Conservation (phyloP, 2,329 filamentous ascomycete genomes). For the Dryadomyces quercivorus region DNA sequence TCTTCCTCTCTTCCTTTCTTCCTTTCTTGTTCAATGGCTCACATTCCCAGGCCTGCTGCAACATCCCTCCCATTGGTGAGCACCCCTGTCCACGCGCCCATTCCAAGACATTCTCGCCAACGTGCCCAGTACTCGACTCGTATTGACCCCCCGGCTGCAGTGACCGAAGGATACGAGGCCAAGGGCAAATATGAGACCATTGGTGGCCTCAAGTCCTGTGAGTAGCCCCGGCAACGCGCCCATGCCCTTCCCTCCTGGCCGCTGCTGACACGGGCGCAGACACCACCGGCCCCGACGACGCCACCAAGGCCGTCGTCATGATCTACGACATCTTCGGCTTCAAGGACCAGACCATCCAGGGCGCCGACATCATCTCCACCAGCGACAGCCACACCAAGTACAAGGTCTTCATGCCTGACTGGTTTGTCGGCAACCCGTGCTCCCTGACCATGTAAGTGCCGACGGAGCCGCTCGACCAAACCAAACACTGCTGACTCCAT, state of each 20-base stretch:
- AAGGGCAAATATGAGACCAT: conserved; percentile 34
- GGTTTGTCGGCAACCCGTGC: conserved; percentile 65
- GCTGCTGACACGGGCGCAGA: conserved; percentile 19
- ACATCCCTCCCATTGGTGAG: conserved; percentile 29
- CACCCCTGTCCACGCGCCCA: neutral
- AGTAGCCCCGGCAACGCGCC: conserved; percentile 1
- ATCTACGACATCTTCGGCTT: conserved; percentile 61
- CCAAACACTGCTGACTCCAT: conserved; percentile 18
- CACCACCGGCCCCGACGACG: conserved; percentile 31
- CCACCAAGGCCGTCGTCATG: conserved; percentile 46
- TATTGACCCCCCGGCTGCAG: conserved; percentile 4
- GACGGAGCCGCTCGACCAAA: conserved; percentile 3
- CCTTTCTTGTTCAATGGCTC: neutral
- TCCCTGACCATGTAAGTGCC: conserved; percentile 34
- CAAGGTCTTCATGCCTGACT: conserved; percentile 83
- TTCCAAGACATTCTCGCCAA: neutral
- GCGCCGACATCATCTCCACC: conserved; percentile 52
- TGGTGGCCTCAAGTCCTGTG: conserved; percentile 33
- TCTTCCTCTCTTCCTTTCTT: neutral
- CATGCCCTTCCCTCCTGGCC: neutral
- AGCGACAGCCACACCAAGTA: conserved; percentile 52
- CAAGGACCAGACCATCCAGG: conserved; percentile 58
- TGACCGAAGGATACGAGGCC: conserved; percentile 27
- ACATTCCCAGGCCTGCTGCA: conserved; percentile 24
- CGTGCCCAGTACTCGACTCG: neutral